Base-by-base conservation (phyloP, 176 grass and related monocot species). In the Oryza longistaminata region DNA sequence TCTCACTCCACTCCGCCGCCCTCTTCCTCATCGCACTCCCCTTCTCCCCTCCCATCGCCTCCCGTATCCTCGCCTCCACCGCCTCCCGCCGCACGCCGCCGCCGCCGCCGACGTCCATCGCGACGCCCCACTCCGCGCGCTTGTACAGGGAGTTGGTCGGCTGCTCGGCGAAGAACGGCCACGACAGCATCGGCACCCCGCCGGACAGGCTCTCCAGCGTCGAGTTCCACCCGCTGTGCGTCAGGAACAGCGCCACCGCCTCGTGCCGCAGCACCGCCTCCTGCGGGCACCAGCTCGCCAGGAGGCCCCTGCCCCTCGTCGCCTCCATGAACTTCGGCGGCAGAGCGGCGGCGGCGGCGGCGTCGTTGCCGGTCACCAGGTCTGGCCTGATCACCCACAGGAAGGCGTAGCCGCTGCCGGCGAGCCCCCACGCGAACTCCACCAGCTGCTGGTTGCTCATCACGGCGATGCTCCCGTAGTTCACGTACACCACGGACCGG, bases 351-450 rank as follows among this genome's bases (percentile, higher is more conserved):
- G 71, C 77, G 76, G 81, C 89, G 10, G 11, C 10, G 3, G 76
- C 37, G 0, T 39, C 37, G 37, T 6, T 37, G 6, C 6, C 35
- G 35, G 37, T 19, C 52, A 55, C 52, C 52, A 91, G 85, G 70
- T 84, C 85, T 4, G 89, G 89, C 42, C 85, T 62, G 77, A 88
- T 9, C 65, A 91, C 22, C 89, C 89, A 88, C 24, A 88, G 21
- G 52, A 91, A 91, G 5, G 40, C 13, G 26, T 85, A 45, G 25
- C 72, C 82, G 66, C 90, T 91, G 66, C 67, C 53, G 44, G 85
- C 90, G 3, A 91, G 71, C 0, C 85, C 82, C 90, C 85, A 91
- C 44, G 85, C 90, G 45, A 91, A 91, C 66, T 91, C 90, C 13
- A 81, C 35, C n/a, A 88, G 55, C 76, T 91, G 81, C 55, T 19